phyloP scores from a whole-genome alignment of 139 green algal species.

The Deuterostichococcus epilithicus region DNA sequence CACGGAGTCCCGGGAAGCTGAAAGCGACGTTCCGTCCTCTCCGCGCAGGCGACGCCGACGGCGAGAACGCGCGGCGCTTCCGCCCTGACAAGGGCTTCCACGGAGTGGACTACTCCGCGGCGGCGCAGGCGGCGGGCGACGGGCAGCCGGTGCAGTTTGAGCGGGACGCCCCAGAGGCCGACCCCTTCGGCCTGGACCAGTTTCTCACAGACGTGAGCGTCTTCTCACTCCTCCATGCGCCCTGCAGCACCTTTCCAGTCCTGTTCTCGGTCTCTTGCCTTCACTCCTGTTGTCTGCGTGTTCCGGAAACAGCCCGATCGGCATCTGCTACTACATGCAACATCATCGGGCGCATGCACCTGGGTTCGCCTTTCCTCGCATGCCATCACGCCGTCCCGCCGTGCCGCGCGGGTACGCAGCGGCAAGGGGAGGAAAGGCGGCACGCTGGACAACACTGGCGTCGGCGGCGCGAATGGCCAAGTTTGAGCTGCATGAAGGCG shows the following conservation, averaged over 20 bases:
- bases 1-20: no score
- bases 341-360: not conserved
- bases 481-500: no score
- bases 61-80: constrained; percentile 55
- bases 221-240: no score
- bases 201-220: constrained; percentile 79
- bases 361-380: not conserved
- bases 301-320: no score
- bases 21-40: no score
- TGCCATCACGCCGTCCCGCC: not conserved
- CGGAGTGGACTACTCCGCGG: constrained; percentile 51
- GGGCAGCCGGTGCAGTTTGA: constrained; percentile 86
- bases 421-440: constrained; percentile 39
- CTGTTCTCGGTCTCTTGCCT: not conserved
- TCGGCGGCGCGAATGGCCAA: constrained; percentile 57
- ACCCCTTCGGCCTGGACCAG: constrained; percentile 94
- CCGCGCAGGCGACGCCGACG: constrained; percentile 27
- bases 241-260: not conserved
- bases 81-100: constrained; percentile 88
- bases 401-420: not conserved
- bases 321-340: no score
- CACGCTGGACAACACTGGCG: constrained; percentile 60
- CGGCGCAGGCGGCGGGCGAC: constrained; percentile 22
- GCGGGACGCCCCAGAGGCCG: constrained; percentile 67
- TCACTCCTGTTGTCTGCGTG: no score